A percentile compares a stretch with the other conserved stretches of the same genome.
phyloP scores from a whole-genome alignment of 495 filamentous ascomycete species.

The Talaromyces stipitatus region DNA sequence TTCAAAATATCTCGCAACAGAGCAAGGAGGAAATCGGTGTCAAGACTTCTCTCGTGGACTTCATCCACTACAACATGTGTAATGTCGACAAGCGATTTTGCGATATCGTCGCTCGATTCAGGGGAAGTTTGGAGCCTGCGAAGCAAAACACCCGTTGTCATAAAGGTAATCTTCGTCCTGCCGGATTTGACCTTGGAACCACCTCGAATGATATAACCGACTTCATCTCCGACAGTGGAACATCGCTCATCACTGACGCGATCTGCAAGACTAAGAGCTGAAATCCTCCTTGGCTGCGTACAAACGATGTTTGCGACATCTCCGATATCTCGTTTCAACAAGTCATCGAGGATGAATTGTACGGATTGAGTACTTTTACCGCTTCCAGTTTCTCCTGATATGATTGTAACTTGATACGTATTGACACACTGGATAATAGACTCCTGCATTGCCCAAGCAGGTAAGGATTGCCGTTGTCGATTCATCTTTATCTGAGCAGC shows the following conservation, averaged over 20 bases:
- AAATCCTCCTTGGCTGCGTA: slow-evolving; percentile 91
- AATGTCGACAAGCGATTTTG: slow-evolving; percentile 74
- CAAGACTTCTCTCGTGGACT: slow-evolving; percentile 91
- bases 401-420: slow-evolving; percentile 80
- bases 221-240: slow-evolving; percentile 70
- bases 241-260: slow-evolving; percentile 90
- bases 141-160: slow-evolving; percentile 94
- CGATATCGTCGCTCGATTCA: slow-evolving; percentile 65
- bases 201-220: slow-evolving; percentile 92
- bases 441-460: slow-evolving; percentile 80
- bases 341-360: slow-evolving; percentile 89
- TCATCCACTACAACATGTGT: slow-evolving; percentile 96
- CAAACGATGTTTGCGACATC: slow-evolving; percentile 84
- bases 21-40: slow-evolving; percentile 90
- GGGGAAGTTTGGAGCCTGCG: slow-evolving; percentile 82
- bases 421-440: slow-evolving; percentile 66
- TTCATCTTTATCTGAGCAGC: slow-evolving; percentile 65
- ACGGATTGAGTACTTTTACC: slow-evolving; percentile 97
- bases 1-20: slow-evolving; percentile 78
- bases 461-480: slow-evolving; percentile 58
- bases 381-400: slow-evolving; percentile 92
- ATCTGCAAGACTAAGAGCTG: slow-evolving; percentile 87
- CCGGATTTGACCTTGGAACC: slow-evolving; percentile 64
- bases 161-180: slow-evolving; percentile 84
- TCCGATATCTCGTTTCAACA: slow-evolving; percentile 71